Percentiles rank a stretch among this genome's conserved stretches.
phyloP scores from a whole-genome alignment of 2,329 filamentous ascomycete genomes.

The Sporothrix sp. region DNA sequence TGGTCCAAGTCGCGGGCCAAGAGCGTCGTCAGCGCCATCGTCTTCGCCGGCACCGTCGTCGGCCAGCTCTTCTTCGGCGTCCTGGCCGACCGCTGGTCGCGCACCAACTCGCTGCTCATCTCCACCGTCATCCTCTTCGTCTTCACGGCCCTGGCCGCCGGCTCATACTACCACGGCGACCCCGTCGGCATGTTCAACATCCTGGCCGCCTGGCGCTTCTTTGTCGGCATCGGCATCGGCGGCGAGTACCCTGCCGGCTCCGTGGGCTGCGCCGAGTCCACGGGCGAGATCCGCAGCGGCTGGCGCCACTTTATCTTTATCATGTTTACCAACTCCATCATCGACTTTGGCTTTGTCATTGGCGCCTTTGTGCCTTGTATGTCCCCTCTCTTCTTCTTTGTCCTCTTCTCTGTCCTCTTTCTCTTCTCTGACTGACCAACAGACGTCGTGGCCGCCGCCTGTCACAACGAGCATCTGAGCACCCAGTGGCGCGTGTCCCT shows the following conservation, averaged over 20 bases:
- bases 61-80: conserved; percentile 76
- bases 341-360: conserved; percentile 61
- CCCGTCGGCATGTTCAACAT: conserved; percentile 62
- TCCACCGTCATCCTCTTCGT: conserved; percentile 78
- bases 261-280: conserved; percentile 75
- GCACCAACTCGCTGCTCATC: conserved; percentile 69
- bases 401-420: background rate
- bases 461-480: conserved; percentile 50
- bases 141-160: conserved; percentile 71
- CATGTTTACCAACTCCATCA: conserved; percentile 33
- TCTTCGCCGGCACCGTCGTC: conserved; percentile 73
- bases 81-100: conserved; percentile 72
- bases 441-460: conserved; percentile 46
- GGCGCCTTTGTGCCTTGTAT: conserved; percentile 61
- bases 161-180: conserved; percentile 64
- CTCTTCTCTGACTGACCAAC: background rate
- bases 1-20: conserved; percentile 61
- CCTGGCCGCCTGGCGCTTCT: conserved; percentile 75
- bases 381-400: background rate
- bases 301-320: conserved; percentile 87
- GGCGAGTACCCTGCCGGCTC: conserved; percentile 73
- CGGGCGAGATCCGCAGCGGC: conserved; percentile 68
- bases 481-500: conserved; percentile 76
- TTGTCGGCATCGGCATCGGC: conserved; percentile 71
- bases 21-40: conserved; percentile 69